phyloP scores from a whole-genome alignment of 768 basidiomycete genomes.

The Suillus brevipes region DNA sequence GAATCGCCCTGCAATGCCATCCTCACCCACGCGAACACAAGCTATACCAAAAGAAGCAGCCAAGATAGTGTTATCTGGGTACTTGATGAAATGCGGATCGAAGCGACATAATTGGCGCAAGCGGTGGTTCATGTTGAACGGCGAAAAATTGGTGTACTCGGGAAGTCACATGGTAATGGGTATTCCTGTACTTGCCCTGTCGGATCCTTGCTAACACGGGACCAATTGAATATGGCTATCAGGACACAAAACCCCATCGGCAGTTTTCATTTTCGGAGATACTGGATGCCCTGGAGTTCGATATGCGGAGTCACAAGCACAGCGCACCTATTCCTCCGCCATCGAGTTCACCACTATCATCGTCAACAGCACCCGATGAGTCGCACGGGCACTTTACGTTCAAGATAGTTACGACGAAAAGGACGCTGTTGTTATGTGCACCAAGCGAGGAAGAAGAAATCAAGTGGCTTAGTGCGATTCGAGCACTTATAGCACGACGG shows the following conservation, averaged over 20 bases:
- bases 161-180: conserved; percentile 90
- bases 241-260: conserved; percentile 91
- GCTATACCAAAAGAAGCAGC: conserved; percentile 52
- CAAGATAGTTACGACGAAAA: conserved; percentile 95
- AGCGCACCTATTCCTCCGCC: conserved; percentile 38
- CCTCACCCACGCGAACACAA: conserved; percentile 46
- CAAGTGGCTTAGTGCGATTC: conserved; percentile 94
- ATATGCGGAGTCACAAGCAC: conserved; percentile 56
- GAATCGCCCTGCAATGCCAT: conserved; percentile 37
- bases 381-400: conserved; percentile 65
- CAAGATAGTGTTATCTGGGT: conserved; percentile 86
- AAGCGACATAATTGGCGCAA: conserved; percentile 96
- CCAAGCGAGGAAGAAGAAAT: conserved; percentile 98
- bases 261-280: conserved; percentile 83
- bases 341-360: conserved; percentile 32
- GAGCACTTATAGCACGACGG: conserved; percentile 83
- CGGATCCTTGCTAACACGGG: conserved; percentile 12
- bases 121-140: conserved; percentile 93
- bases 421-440: conserved; percentile 85
- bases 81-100: conserved; percentile 94
- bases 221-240: conserved; percentile 16
- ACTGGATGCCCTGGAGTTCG: conserved; percentile 89
- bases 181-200: conserved; percentile 14
- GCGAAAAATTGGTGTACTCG: conserved; percentile 84
- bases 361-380: conserved; percentile 37